Evolutionary conservation across 345 rosid genomes (phyloP), one percentile per base, ranked within the genome.

Genomic region (Rhodamnia argentea): DNA sequence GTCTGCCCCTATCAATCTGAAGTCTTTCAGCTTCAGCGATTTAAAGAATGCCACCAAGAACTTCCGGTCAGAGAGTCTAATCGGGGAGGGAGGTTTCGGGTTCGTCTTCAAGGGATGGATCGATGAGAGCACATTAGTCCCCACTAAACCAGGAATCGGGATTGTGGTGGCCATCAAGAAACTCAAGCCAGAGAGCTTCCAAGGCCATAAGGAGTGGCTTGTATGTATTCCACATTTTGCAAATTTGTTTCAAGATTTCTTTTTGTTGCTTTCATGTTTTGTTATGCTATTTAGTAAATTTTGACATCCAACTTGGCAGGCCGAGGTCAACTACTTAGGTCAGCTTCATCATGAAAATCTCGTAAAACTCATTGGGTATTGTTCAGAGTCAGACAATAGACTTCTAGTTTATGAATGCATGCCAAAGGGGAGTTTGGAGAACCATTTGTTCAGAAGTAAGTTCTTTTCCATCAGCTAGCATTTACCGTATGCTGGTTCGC

Each of bases 371-470:
- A 90, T 95, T 85, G 99, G 99, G 13, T 94, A 92, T 87, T 94
- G 98, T 84, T 90, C 90, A 8, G 98, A 96, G 52, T 91, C 85
- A 52, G 95, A 94, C 42, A 94, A 90, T 52, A 89, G 93, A 81
- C 96, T 96, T 86, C 91, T 96, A 53, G 99, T 95, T 85, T 95
- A 95, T 18, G 96, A 96, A 90, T 94, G 89, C 86, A 92, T 96
- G 98, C 94, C 95, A 13, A 94, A 92, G 88, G 98, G 99, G 87
- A 94, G 98, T 89, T 82, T 95, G 87, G 99, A 96, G 94, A 93
- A 92, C 88, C 98, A 96, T 91, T 88, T 96, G 40, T 96, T 96
- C 86, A 89, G 95, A 93, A 93, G 99, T 96, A 89, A 87, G 96
- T 82, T 40, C 82, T 84, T 85, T 75, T 18, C 81, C 78, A 70